Conservation (phyloP, 768 basidiomycete species). For the Mycena vulgaris region DNA sequence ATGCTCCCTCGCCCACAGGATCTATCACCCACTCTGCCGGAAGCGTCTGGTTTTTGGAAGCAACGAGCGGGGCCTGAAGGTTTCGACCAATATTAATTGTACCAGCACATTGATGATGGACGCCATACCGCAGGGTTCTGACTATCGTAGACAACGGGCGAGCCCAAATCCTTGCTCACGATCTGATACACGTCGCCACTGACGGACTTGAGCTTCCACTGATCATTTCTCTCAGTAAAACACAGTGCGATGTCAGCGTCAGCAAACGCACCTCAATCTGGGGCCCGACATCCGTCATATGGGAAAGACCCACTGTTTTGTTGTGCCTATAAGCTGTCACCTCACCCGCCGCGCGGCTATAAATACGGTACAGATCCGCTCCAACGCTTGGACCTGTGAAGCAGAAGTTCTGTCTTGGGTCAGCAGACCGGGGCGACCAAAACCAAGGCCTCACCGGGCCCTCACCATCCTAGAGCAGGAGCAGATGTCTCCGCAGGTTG, state of each 20-base stretch:
- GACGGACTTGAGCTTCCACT: neutral
- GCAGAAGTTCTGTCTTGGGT: neutral
- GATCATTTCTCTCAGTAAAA: neutral
- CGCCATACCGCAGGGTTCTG: neutral
- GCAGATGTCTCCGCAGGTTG: constrained; percentile 1
- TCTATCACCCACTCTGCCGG: neutral
- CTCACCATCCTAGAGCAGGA: neutral
- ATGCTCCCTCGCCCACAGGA: neutral
- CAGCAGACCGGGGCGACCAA: neutral
- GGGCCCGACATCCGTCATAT: neutral
- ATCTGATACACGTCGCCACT: neutral
- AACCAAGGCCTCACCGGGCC: neutral
- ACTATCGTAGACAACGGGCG: neutral
- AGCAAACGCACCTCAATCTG: neutral
- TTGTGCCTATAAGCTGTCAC: neutral
- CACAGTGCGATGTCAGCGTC: neutral
- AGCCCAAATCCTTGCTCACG: neutral
- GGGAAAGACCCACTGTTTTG: neutral
- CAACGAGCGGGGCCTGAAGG: neutral
- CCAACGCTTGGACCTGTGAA: neutral
- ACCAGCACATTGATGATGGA: neutral
- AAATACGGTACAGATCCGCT: neutral
- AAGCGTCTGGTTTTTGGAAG: neutral
- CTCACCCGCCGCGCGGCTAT: neutral
- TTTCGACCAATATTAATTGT: neutral